Base-by-base conservation (phyloP, 1,284 basidiomycete species). In the Austroboletus novae-zelandiae region DNA sequence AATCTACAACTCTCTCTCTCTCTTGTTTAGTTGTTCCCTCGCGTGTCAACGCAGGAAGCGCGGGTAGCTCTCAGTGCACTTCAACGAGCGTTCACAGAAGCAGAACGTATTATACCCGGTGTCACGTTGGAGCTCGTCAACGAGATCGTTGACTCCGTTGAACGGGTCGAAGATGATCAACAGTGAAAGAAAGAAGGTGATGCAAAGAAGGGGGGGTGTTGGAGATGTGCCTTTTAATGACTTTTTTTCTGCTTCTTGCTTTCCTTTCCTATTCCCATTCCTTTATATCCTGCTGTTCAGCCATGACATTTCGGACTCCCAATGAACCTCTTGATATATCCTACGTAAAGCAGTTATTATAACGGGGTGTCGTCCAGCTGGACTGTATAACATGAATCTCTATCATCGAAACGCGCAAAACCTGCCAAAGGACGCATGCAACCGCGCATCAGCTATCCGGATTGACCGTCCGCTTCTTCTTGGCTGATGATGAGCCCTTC, bases 61-160 rank as follows among this genome's bases (percentile, higher is more conserved):
- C 81, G 91, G 52, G 76, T 89, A 27, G 88, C 90, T 11, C 78
- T 98, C 45, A 89, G 87, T 53, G 80, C 87, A 27, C 75, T 97
- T 13, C 89, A 94, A 61, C 79, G 88, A 43, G 94, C 94, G 4
- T 95, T 97, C 63, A 90, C 91, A 39, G 91, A 94, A 25, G 93
- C 94, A 4, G 94, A 98, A 71, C 78, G 88, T 52, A 86, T 92
- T 55, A 92, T 92, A 58, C 89, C 89, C 31, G 89, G 89, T 18
- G 83, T 92, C 37, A 87, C 89, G 18, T 70, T 88, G 71, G 89
- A 91, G 64, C 74, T 92, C 40, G 84, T 92, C 50, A 89, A 89
- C 66, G 89, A 91, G 71, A 90, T 91, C 55, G 89, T 91, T 20
- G 89, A 92, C 65, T 91, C 89, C n/a, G 89, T 91, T n/a, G 89